Base-by-base conservation (phyloP, 169 alveolate genomes). In the Cryptosporidium bovis region DNA sequence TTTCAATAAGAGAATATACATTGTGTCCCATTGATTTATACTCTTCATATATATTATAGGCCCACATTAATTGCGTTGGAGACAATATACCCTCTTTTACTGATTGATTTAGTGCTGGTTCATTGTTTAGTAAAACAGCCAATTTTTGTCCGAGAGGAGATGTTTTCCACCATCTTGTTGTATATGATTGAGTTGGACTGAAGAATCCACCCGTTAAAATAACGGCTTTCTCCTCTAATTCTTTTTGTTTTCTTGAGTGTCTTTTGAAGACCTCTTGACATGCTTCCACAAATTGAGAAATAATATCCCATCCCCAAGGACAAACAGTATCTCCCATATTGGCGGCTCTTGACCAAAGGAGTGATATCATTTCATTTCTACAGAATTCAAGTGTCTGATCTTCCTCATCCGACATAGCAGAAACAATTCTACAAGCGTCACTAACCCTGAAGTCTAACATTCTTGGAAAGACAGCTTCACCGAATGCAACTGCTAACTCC, bases 271-370 rank as follows among this genome's bases (percentile, higher is more conserved):
- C 87, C 24, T 77, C 87, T 31, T 77, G 87, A 62, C 87, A 77
- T 20, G 87, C 87, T 24, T 50, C 87, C 10, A 77, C 71, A 3
- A 77, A 44, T n/a, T 77, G 87, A 40, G 87, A 77, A 24, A 60
- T 58, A 31, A 77, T 77, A 24, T 77, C 87, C 87, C 87, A 77
- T 27, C 87, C 87, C 87, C 87, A 77, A 24, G 87, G 87, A 62
- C 77, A 77, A 7, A 77, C 69, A 62, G 64, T 56, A 3, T 77
- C 87, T 2, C 87, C 87, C 64, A 60, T 55, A 31, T 77, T 62
- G 2, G 69, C 87, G 18, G 87, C 87, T 60, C 71, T 56, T 16
- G 31, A 40, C 87, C 87, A 77, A 51, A 77, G 36, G 3, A 77
- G 16, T 20, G 69, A n/a, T 13, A 77, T 77, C 87, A 77, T 77